Percentiles rank a stretch among this genome's conserved stretches.
phyloP scores from a whole-genome alignment of 78 protist species.

The Goniomonas avonlea region DNA sequence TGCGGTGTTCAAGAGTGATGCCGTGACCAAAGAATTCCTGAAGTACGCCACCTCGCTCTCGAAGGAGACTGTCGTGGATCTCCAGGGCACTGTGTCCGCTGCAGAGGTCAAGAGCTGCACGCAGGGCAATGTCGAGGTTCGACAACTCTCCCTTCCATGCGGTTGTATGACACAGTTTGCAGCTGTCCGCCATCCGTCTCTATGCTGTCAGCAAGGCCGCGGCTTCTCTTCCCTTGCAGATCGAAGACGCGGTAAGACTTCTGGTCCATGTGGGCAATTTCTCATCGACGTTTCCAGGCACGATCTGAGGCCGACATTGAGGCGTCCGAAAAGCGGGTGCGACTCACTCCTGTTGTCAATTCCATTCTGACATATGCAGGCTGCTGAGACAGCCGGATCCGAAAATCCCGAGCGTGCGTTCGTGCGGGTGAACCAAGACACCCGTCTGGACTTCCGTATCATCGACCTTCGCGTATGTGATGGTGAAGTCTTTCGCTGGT shows the following conservation, averaged over 20 bases:
- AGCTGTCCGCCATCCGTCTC: conserved; percentile 48
- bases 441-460: conserved; percentile 75
- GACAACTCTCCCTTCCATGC: too few species aligned
- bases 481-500: not conserved
- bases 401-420: not conserved
- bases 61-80: conserved; percentile 79
- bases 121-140: conserved; percentile 75
- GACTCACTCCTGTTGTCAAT: too few species aligned
- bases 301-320: conserved; percentile 29
- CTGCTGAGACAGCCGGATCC: not conserved
- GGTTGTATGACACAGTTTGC: too few species aligned
- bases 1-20: not conserved
- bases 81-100: conserved; percentile 55
- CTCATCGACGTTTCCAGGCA: too few species aligned
- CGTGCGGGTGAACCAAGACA: conserved; percentile 52
- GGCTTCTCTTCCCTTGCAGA: conserved; percentile 58
- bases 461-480: conserved; percentile 76
- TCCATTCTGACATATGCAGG: not conserved
- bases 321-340: not conserved
- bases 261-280: too few species aligned
- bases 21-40: not conserved
- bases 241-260: conserved; percentile 77
- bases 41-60: conserved; percentile 38
- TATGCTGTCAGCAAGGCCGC: conserved; percentile 29
- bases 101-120: conserved; percentile 56